These are phyloP conservation scores for Marvania coccoides DNA, from an alignment of 139 green algal species.

Conservation along the genomic window DNA sequence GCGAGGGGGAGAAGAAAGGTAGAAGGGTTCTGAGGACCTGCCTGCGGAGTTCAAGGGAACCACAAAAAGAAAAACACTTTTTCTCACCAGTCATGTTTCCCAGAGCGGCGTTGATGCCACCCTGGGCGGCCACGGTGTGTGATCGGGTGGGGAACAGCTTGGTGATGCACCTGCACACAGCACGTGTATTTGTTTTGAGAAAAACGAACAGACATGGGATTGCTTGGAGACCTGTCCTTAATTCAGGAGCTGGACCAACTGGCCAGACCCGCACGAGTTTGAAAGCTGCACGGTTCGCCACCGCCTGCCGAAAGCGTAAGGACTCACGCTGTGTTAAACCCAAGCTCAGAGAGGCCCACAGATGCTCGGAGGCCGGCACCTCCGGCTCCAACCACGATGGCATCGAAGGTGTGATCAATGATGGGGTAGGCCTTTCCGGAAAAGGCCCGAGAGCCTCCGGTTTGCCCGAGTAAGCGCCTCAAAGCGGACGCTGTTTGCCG, in stretches of 20 bases:
- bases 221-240: not conserved
- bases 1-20: not conserved
- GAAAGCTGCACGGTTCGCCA: no score
- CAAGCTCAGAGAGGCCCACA: slow-evolving; percentile 87
- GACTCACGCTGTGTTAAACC: slow-evolving; percentile 95
- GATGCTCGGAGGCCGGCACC: slow-evolving; percentile 87
- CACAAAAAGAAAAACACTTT: not conserved
- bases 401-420: slow-evolving; percentile 97
- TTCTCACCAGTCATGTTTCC: slow-evolving; percentile 85
- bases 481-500: not conserved
- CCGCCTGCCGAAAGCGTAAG: no score
- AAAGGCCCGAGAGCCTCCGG: slow-evolving; percentile 3
- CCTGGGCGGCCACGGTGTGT: slow-evolving; percentile 97
- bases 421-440: slow-evolving; percentile 62
- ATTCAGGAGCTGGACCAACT: not conserved
- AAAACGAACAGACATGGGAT: not conserved
- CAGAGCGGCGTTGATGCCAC: slow-evolving; percentile 97
- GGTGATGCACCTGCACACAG: slow-evolving; percentile 83
- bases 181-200: not conserved
- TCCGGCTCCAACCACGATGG: slow-evolving; percentile 92
- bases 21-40: not conserved
- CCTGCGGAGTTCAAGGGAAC: not conserved
- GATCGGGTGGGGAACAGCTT: slow-evolving; percentile 99
- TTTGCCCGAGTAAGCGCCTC: not conserved
- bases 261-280: no score